phyloP scores from a whole-genome alignment of 352 stramenopile genomes.

The Discostella stelligera region DNA sequence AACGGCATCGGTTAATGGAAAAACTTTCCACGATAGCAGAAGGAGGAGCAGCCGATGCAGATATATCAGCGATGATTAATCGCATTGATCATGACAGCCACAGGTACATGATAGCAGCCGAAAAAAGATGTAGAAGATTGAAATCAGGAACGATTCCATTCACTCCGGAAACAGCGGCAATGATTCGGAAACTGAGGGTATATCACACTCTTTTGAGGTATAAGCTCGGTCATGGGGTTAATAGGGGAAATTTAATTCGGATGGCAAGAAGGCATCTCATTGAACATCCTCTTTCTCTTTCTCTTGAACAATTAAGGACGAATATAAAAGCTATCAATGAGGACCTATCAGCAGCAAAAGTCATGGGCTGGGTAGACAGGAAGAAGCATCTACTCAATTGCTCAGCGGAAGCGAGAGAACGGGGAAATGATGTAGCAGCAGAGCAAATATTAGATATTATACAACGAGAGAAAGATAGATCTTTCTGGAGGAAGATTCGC shows the following conservation, averaged over 20 bases:
- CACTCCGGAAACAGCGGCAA: slow-evolving; percentile 28
- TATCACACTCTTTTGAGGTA: slow-evolving; percentile 28
- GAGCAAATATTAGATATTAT: slow-evolving; percentile 19
- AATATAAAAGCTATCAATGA: slow-evolving; percentile 22
- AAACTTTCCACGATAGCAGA: no score
- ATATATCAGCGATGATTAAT: no score
- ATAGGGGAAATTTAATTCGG: slow-evolving; percentile 28
- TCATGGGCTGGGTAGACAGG: no score
- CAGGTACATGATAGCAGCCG: slow-evolving; percentile 20
- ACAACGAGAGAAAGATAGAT: slow-evolving; percentile 4
- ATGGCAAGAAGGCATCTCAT: slow-evolving; percentile 16
- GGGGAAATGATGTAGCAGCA: neutral
- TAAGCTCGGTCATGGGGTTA: slow-evolving; percentile 4
- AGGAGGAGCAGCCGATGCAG: no score
- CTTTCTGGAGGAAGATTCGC: slow-evolving; percentile 10
- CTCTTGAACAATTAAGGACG: slow-evolving; percentile 16
- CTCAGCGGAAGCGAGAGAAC: slow-evolving; percentile 2
- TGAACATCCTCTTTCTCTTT: slow-evolving; percentile 7
- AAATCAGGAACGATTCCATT: slow-evolving; percentile 38
- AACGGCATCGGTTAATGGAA: no score
- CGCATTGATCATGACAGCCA: slow-evolving; percentile 16
- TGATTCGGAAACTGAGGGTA: no score
- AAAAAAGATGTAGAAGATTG: slow-evolving; percentile 38
- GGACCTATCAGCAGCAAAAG: slow-evolving; percentile 7
- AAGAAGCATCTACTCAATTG: no score